phyloP scores from a whole-genome alignment of 495 filamentous ascomycete species.

The Penicillium cataractarum region DNA sequence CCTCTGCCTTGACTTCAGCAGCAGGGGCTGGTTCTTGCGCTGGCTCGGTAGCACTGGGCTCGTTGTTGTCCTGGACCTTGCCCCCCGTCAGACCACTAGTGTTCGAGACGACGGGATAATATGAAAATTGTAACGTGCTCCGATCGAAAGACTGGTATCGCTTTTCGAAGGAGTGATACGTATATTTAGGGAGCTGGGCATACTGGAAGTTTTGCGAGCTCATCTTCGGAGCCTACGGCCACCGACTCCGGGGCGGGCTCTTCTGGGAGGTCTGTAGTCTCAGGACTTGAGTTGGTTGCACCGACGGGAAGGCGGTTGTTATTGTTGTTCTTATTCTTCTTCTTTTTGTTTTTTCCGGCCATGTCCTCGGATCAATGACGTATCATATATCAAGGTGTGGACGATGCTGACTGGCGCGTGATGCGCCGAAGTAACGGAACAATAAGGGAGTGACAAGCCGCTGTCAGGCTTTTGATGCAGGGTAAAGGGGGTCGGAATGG shows the following conservation, averaged over 20 bases:
- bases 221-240: constrained; percentile 41
- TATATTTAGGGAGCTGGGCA: constrained; percentile 44
- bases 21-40: constrained; percentile 31
- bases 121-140: constrained; percentile 38
- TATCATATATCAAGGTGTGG: constrained; percentile 33
- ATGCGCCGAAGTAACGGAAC: constrained; percentile 34
- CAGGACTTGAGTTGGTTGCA: constrained; percentile 30
- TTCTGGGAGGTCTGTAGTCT: constrained; percentile 21
- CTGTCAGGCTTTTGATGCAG: constrained; percentile 34
- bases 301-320: constrained; percentile 36
- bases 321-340: constrained; percentile 45
- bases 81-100: constrained; percentile 42
- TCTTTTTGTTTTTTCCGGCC: constrained; percentile 35
- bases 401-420: constrained; percentile 29
- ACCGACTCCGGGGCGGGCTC: constrained; percentile 33
- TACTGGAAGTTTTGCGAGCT: constrained; percentile 41
- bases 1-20: constrained; percentile 22
- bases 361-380: constrained; percentile 44
- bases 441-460: constrained; percentile 37
- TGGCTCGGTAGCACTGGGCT: constrained; percentile 29
- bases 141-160: constrained; percentile 47
- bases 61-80: constrained; percentile 45
- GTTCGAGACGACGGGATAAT: constrained; percentile 40
- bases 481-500: constrained; percentile 22
- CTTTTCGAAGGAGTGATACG: constrained; percentile 44